A percentile compares a stretch with the other conserved stretches of the same genome.
Conservation (phyloP, 2,329 filamentous ascomycete species). For the Sarocladium brachiariae region DNA sequence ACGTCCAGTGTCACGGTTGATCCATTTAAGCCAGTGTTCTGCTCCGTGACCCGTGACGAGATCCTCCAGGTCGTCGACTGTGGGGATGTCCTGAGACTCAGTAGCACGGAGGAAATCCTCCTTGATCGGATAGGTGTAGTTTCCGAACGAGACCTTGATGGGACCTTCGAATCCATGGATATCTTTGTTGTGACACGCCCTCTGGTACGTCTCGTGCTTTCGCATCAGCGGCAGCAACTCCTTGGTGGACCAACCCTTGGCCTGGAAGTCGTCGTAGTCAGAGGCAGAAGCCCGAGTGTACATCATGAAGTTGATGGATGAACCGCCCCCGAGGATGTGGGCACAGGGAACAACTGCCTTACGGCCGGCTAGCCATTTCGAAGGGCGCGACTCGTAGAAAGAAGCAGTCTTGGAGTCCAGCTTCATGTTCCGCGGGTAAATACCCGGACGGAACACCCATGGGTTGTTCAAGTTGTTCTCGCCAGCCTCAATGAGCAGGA, state of each 20-base stretch:
- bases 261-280: conserved; percentile 73
- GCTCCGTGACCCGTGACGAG: conserved; percentile 62
- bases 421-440: conserved; percentile 74
- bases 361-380: conserved; percentile 63
- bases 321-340: conserved; percentile 64
- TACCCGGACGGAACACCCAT: conserved; percentile 68
- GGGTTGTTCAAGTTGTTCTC: conserved; percentile 73
- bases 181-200: conserved; percentile 54
- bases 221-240: conserved; percentile 70
- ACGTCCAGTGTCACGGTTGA: conserved; percentile 62
- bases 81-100: conserved; percentile 66
- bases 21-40: conserved; percentile 83
- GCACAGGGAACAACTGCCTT: conserved; percentile 69
- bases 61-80: conserved; percentile 72
- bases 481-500: conserved; percentile 64
- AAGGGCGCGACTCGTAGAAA: conserved; percentile 73
- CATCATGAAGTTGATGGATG: conserved; percentile 77
- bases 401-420: conserved; percentile 74
- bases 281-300: conserved; percentile 66
- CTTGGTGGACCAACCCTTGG: conserved; percentile 72
- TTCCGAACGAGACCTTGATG: conserved; percentile 76
- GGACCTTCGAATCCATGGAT: conserved; percentile 73
- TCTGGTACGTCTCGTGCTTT: conserved; percentile 75
- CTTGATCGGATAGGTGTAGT: conserved; percentile 76
- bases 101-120: conserved; percentile 70